Base-by-base conservation (phyloP, 2,329 filamentous ascomycete species). In the Fusarium praegraminearum region DNA sequence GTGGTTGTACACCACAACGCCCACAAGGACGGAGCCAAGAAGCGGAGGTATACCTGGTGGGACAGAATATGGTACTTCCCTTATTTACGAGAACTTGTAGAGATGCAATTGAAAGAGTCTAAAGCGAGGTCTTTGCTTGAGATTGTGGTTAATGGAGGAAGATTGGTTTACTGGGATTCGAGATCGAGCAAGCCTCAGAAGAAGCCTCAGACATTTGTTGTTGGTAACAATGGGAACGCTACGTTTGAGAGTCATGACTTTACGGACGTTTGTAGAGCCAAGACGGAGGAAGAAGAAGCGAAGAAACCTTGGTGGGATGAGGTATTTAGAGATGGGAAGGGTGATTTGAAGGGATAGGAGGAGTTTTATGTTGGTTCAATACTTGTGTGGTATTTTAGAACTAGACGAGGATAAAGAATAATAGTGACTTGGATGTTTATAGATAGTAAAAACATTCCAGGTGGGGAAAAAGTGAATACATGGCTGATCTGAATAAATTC, bases 1-100 rank as follows among this genome's bases (percentile, higher is more conserved):
- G 75, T 71, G 0, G 58, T 65, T 0, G 35, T 75, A 0, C 73
- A 75, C 13, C 70, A 75, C 55, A 75, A 75, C 8, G 71, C 71
- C 0, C 62, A 67, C n/a, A 59, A 51, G 1, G 65, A 58, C 3
- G 64, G 65, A 5, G 46, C 53, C 1, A 67, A 74, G 52, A 52
- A 54, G 2, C 63, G 71, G 1, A 52, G 67, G 4, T 44, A 40
- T 9, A 50, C 55, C 13, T 73, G 67, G 71, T 71, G 71, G 69
- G 46, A 70, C 33, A 46, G 47, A 10, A 74, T 65, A 2, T 74
- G 70, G 73, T 73, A 55, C 45, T 74, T 73, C 9, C 70, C 70
- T 0, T 55, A 73, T 9, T 58, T 73, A 0, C 58, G 70, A 1
- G 32, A 60, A 1, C 62, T 71, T 0, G 6, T 66, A 6, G 22